phyloP scores from a whole-genome alignment of 805 yeast genomes.

The Torulaspora delbrueckii region DNA sequence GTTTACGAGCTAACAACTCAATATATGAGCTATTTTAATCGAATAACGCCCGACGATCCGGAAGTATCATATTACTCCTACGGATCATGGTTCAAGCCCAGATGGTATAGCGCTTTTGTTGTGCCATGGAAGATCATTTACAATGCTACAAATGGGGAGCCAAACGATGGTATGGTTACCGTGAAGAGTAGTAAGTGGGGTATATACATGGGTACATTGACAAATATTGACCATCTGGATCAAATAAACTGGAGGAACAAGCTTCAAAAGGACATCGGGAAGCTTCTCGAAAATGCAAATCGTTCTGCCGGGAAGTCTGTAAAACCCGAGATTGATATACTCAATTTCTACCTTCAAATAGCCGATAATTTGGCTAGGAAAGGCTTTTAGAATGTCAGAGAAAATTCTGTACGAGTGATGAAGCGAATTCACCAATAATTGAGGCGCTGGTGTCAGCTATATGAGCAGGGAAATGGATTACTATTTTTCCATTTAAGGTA shows the following conservation, averaged over 20 bases:
- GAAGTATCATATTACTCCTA: slow-evolving; percentile 71
- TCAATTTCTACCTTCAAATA: slow-evolving; percentile 63
- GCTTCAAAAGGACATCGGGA: slow-evolving; percentile 36
- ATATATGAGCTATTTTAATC: slow-evolving; percentile 52
- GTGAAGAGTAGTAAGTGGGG: slow-evolving; percentile 82
- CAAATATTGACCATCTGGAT: slow-evolving; percentile 79
- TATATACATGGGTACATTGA: slow-evolving; percentile 68
- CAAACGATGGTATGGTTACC: slow-evolving; percentile 84
- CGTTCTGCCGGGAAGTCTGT: slow-evolving; percentile 33
- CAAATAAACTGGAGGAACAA: slow-evolving; percentile 76
- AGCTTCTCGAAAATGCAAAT: slow-evolving; percentile 20
- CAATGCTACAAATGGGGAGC: slow-evolving; percentile 40
- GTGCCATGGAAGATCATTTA: slow-evolving; percentile 62
- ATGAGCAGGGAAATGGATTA: too few relatives aligned
- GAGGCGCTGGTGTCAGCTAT: too few relatives aligned
- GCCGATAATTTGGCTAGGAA: slow-evolving; percentile 55
- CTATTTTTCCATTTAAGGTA: too few relatives aligned
- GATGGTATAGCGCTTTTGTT: slow-evolving; percentile 55
- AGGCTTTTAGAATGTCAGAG: slow-evolving; percentile 42
- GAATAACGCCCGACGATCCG: slow-evolving; percentile 48
- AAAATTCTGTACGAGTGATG: too few relatives aligned
- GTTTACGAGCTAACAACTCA: slow-evolving; percentile 64
- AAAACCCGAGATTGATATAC: slow-evolving; percentile 51
- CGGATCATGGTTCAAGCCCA: slow-evolving; percentile 70
- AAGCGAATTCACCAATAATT: too few relatives aligned